Evolutionary conservation across 192 early-diverging fungal species (phyloP), one percentile per base, ranked within the genome.

Genomic region (Martensiomyces pterosporus): DNA sequence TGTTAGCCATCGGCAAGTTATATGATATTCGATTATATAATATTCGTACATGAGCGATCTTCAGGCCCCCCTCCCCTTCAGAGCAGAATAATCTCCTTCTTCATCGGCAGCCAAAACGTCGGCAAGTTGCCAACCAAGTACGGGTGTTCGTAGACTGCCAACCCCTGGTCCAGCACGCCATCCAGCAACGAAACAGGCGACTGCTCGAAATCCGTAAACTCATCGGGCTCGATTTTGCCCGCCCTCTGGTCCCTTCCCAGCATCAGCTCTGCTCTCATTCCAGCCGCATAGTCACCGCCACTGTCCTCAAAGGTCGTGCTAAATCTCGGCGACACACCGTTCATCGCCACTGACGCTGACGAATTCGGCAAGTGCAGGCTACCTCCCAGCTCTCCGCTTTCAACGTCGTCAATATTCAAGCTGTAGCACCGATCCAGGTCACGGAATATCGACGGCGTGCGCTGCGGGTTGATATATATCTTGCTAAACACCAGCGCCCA

Each of bases 161-260:
- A 70, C 2, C 84, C 83, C 29, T 83, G 78, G 48, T 90, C 85
- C 19, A 90, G 51, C 6, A 90, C 78, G 18, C 87, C 87, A 16
- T 80, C 56, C 13, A 81, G 73, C 19, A 90, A 48, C 0, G 81
- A 80, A 72, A 85, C 83, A 6, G 87, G 83, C 9, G 87, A 86
- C 55, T 90, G 80, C 23, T 49, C 59, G 52, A 82, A 90, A 52
- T 90, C 84, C 7, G 87, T 90, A 38, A 78, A 84, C 22, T 77
- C 53, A 35, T 82, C 79, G 2, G 85, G 72, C 22, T 77, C 74
- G 0, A 82, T 82, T 23, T 71, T 70, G 32, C 78, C 82, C 39
- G 85, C 79, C 10, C 86, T 74, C 24, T 87, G 80, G 39, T 87
- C 84, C 3, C 58, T 39, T 14, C 57, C 69, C 15, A 73, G 43